These are phyloP conservation scores for Raffaelea albimanens DNA, from an alignment of 2,329 filamentous ascomycete genomes.

Conservation along the genomic window DNA sequence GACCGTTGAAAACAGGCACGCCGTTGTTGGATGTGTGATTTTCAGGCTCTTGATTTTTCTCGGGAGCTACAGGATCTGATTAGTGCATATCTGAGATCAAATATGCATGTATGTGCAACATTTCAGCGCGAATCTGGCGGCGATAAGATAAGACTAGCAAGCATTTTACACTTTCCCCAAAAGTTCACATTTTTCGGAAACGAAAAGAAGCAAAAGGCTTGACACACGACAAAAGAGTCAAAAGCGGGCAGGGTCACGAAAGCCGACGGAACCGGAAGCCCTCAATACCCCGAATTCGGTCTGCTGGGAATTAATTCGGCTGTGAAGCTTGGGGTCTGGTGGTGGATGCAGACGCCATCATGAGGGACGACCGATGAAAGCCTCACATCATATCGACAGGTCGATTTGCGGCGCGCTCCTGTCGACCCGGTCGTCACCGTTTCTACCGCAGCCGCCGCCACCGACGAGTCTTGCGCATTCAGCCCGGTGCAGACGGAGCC, in stretches of 20 bases:
- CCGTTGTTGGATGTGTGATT: neutral
- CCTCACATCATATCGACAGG: constrained; percentile 48
- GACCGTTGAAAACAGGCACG: constrained; percentile 1
- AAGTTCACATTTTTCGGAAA: neutral
- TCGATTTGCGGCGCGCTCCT: constrained; percentile 49
- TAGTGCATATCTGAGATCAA: neutral
- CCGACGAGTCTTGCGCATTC: neutral
- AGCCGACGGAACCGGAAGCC: neutral
- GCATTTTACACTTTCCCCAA: neutral
- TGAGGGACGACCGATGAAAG: constrained; percentile 52
- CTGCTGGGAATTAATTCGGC: too few species aligned
- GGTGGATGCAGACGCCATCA: constrained; percentile 23
- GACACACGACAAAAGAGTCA: too few species aligned
- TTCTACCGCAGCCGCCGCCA: neutral
- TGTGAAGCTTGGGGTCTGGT: neutral
- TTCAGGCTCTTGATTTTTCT: neutral
- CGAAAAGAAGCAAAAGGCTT: too few species aligned
- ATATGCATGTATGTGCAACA: constrained; percentile 1
- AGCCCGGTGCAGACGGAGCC: constrained; percentile 5
- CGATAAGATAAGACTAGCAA: constrained; percentile 2
- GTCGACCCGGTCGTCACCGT: constrained; percentile 28
- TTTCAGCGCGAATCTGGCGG: neutral
- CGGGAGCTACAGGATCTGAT: neutral
- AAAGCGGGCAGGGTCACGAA: too few species aligned
- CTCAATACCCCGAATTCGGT: neutral